Conservation (phyloP, 805 yeast genomes). For the Saccharomycopsis lassenensis region DNA sequence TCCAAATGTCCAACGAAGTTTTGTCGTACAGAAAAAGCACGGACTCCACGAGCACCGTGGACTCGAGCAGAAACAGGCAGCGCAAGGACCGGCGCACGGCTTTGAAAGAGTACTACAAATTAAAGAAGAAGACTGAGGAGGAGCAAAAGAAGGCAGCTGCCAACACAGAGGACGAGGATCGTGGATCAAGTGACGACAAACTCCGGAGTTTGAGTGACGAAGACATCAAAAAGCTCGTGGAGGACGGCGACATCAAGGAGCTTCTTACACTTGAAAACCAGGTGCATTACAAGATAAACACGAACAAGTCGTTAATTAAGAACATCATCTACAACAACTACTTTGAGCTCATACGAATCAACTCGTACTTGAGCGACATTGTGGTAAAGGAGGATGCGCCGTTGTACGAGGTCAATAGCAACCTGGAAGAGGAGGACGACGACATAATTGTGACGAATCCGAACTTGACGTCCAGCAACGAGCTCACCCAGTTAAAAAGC, state of each 20-base stretch:
- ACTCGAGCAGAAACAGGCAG: too few species aligned
- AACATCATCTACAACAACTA: constrained; percentile 18
- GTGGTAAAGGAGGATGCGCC: too few species aligned
- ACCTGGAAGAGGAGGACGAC: too few species aligned
- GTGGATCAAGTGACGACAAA: constrained; percentile 35
- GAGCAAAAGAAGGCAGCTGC: constrained; percentile 18
- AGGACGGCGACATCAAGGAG: constrained; percentile 17
- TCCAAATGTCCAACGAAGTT: too few species aligned
- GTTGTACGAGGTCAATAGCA: too few species aligned
- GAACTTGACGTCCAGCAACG: too few species aligned
- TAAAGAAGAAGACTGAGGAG: constrained; percentile 23
- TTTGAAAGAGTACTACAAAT: constrained; percentile 20
- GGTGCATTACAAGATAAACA: constrained; percentile 13
- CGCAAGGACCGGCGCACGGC: constrained; percentile 18
- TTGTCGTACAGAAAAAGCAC: too few species aligned
- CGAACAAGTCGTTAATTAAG: constrained; percentile 16
- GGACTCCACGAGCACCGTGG: too few species aligned
- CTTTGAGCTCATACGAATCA: constrained; percentile 16
- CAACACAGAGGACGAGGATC: constrained; percentile 22
- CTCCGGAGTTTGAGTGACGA: constrained; percentile 41
- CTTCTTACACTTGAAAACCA: constrained; percentile 16
- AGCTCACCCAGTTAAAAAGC: too few species aligned
- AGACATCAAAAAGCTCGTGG: constrained; percentile 21
- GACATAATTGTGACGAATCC: too few species aligned
- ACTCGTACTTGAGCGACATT: constrained; percentile 14